Evolutionary conservation across 352 stramenopile genomes (phyloP), one percentile per base, ranked within the genome.

Genomic region (Phytophthora tubulina): DNA sequence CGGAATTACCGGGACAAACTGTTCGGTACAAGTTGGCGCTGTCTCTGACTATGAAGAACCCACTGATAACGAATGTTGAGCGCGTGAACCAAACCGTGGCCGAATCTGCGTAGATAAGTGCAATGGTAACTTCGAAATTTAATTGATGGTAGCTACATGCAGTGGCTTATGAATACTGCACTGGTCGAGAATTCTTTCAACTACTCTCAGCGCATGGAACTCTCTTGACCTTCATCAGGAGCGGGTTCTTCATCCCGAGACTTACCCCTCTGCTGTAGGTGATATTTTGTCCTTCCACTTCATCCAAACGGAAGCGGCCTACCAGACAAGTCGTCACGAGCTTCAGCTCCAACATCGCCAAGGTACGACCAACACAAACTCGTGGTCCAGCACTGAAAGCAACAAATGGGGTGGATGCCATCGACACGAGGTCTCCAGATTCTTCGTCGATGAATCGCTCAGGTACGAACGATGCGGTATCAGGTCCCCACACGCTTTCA

Each of bases 271-370:
- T 58, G 17, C 70, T 58, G 59, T 84, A 83, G 8, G 63, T 81
- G 46, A 86, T 39, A 27, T 70, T 31, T 39, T 86, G 70, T 0
- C 48, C 69, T 4, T 33, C 45, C 10, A 76, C 35, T 42, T 79
- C 31, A 15, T 31, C 50, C 14, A 93, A 48, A 11, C 78, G 27
- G 45, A 89, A 93, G 11, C 73, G 63, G 15, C 64, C 68, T 17
- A 94, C 65, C 14, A 94, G 30, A 14, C 38, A 56, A 0, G 55
- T 30, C 8, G 81, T 30, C 17, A 88, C 65, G 13, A 90, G 75
- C 39, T 94, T 92, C 49, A 93, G 80, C 67, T 94, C 81, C 4
- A 93, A 35, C 64, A 93, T 59, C 8, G 88, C 87, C 15, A 95
- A 45, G 41, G 75, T 72, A 52, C 49, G 46, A 35, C 65, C 65